Evolutionary conservation across 2,329 filamentous ascomycete genomes (phyloP), one percentile per base, ranked within the genome.

Genomic region (Monilinia polystroma): DNA sequence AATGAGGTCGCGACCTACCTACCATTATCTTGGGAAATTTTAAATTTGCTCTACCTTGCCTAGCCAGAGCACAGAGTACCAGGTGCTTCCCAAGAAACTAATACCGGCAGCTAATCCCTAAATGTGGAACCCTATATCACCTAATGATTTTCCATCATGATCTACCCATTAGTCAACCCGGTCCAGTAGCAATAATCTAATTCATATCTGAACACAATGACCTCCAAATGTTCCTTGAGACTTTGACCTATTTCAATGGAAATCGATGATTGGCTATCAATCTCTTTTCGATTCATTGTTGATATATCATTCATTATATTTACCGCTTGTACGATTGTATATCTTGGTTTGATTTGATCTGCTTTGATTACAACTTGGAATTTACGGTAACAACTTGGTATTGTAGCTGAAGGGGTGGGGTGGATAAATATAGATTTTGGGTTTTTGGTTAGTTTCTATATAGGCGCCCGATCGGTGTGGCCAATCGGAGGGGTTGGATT

Each of bases 391-490:
- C 6, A 35, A 35, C 32, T 35, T 35, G 32, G 32, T 43, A 16
- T 16, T 4, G 41, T 43, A 43, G 41, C 41, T 43, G 12, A 41
- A 8, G 35, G 20, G 53, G 52, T 12, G 18, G 8, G 12, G 11
- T n/a, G 32, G 63, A 53, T 57, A 49, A 64, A 49, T 51, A 58
- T 64, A 64, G 63, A 35, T 57, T 32, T 58, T 32, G 45, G 49
- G 53, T 62, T 62, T 51, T 52, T 8, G n/a, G 16, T 43, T 8
- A 16, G 45, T 16, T 32, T 35, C 32, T 35, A 4, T 8, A 47
- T 59, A 59, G 43, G 56, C 56, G 56, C 56, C 26, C 41, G 41
- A 12, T 51, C n/a, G 14, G 8, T 47, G 18, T 29, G 41, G 5
- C 41, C 56, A 59, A 47, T 59, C 26, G 56, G 41, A 29, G 18